Evolutionary conservation across 306 rosid genomes (phyloP).

Genomic region (Lathyrus sativus): DNA sequence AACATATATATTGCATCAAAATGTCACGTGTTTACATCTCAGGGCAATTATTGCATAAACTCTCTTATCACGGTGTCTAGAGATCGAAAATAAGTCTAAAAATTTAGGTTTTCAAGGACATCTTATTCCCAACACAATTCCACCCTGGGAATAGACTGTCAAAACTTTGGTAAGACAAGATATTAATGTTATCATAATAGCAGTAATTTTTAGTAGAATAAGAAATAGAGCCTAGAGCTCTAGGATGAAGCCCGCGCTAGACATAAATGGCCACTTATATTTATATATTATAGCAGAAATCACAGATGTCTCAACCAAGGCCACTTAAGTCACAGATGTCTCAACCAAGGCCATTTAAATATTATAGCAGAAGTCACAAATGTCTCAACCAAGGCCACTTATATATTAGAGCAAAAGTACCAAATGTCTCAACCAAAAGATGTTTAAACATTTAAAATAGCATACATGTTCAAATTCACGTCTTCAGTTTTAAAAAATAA

Average conservation of each 20-base stretch:
- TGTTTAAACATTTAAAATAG: slow-evolving; percentile 13
- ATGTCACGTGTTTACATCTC: too few species aligned
- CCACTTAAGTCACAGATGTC: not conserved
- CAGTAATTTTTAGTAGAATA: too few species aligned
- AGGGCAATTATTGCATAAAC: too few species aligned
- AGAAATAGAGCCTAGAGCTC: not conserved
- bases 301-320: not conserved
- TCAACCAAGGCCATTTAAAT: not conserved
- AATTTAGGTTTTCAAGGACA: too few species aligned
- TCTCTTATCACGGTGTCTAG: too few species aligned
- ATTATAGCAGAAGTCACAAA: slow-evolving; percentile 1
- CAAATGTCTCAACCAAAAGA: not conserved
- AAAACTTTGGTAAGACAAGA: too few species aligned
- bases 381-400: not conserved
- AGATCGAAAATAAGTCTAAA: too few species aligned
- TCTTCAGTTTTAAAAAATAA: not conserved
- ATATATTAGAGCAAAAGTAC: too few species aligned
- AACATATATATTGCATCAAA: too few species aligned
- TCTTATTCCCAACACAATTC: too few species aligned
- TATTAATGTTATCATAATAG: too few species aligned
- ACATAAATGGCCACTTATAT: not conserved
- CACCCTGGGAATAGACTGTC: too few species aligned
- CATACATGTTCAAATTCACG: slow-evolving; percentile 23
- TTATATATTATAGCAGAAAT: not conserved
- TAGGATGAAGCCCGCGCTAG: not conserved